These are phyloP conservation scores for Didymella pomorum DNA, from an alignment of 2,329 filamentous ascomycete species.

Conservation along the genomic window DNA sequence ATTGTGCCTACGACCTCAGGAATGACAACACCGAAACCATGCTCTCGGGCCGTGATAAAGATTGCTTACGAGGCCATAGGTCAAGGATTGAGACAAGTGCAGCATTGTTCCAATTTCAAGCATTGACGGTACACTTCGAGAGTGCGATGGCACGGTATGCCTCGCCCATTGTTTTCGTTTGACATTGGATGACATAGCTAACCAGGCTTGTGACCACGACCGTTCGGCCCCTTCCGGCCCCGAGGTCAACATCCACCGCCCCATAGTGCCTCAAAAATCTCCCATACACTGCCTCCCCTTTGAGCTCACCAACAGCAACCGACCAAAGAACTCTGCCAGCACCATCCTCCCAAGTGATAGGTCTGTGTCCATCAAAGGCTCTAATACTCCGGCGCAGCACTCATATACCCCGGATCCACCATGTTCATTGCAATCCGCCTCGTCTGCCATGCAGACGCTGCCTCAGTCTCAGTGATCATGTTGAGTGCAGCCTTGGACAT, in stretches of 20 bases:
- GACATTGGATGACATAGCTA: too few relatives aligned
- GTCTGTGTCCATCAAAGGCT: conserved; percentile 17
- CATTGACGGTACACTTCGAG: too few relatives aligned
- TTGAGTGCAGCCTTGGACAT: conserved; percentile 29
- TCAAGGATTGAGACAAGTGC: too few relatives aligned
- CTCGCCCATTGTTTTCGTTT: too few relatives aligned
- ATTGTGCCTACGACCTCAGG: too few relatives aligned
- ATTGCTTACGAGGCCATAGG: too few relatives aligned
- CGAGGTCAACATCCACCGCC: conserved; percentile 21
- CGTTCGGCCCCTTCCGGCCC: conserved; percentile 17
- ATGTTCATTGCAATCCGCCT: conserved; percentile 23
- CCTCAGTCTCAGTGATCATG: conserved; percentile 27
- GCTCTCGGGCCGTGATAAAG: too few relatives aligned
- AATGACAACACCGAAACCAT: too few relatives aligned
- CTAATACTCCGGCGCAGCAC: conserved; percentile 25
- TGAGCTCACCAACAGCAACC: conserved; percentile 21
- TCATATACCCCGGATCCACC: conserved; percentile 26
- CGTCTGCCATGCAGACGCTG: conserved; percentile 13
- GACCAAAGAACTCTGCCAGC: conserved; percentile 19
- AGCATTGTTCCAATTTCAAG: too few relatives aligned
- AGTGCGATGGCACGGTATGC: too few relatives aligned
- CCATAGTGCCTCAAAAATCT: conserved; percentile 28
- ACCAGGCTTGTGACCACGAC: too few relatives aligned
- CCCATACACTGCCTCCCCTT: conserved; percentile 14
- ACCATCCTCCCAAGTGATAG: conserved; percentile 26